These are phyloP conservation scores for grape (Vitis vinifera) DNA, from an alignment of 164 flowering plant species.

Conservation along the genomic window ASM3070453v1 NC_081822.1:13365501-13366000, in stretches of 20 bases:
- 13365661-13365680: conserved; percentile 30
- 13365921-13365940: conserved; percentile 78
- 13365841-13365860: conserved; percentile 64
- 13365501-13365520: conserved; percentile 66
- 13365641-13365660: conserved; percentile 41
- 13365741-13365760: conserved; percentile 69
- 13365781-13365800: conserved; percentile 88
- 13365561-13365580: conserved; percentile 55
- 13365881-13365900: conserved; percentile 38
- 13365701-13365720: conserved; percentile 61
- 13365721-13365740: conserved; percentile 51
- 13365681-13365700: conserved; percentile 66
- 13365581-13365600: conserved; percentile 52
- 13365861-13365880: conserved; percentile 56
- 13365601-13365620: conserved; percentile 41
- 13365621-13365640: conserved; percentile 48
- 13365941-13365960: conserved; percentile 66
- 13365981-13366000: conserved; percentile 73
- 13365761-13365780: conserved; percentile 84
- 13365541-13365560: conserved; percentile 60
- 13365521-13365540: conserved; percentile 59
- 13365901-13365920: conserved; percentile 57
- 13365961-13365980: conserved; percentile 52
- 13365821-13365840: conserved; percentile 56
- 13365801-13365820: conserved; percentile 70